Evolutionary conservation across 1,284 basidiomycete species (phyloP), one percentile per base, ranked within the genome.

Genomic region (Trichosporon ovoides): DNA sequence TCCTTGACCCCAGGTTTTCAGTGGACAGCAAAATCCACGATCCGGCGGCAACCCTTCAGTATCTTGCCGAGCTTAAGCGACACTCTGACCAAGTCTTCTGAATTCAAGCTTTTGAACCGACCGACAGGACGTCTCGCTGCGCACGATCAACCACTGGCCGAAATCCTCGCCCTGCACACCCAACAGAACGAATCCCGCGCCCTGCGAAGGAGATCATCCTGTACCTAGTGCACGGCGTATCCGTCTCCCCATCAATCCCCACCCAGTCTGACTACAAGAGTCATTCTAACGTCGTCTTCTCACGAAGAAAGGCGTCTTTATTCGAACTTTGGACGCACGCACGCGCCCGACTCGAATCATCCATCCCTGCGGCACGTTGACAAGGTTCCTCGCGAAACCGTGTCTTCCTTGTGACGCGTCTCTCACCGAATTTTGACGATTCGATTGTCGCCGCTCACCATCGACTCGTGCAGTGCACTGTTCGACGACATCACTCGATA

Each of bases 161-260:
- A 48, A 22, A 48, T 48, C 16, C 43, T n/a, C 24, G 24, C 22
- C 43, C 43, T 48, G 7, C 43, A 31, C 24, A 16, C 22, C 43
- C 43, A 28, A 48, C 28, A 31, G 43, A 16, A 16, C 22, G 43
- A 48, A 24, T 14, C 24, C 13, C 40, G 16, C 13, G 16, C 28
- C 43, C 43, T 22, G 43, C 22, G n/a, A n/a, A 48, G 28, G 43
- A 24, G 28, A n/a, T 24, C 19, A 46, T 7, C 16, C 43, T 22
- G 43, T 48, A 48, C 43, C 43, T 48, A 22, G 43, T 48, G 43
- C 43, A 48, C 43, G 43, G 43, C 43, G 28, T 48, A 14, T 16
- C 24, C 24, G n/a, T 48, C 43, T 22, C 43, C n/a, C 9, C 28
- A 22, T 13, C 43, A 28, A n/a, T 28, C 43, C 16, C 12, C 43